phyloP scores from a whole-genome alignment of 192 early-diverging fungal species.

The Backusella mclennaniae region DNA sequence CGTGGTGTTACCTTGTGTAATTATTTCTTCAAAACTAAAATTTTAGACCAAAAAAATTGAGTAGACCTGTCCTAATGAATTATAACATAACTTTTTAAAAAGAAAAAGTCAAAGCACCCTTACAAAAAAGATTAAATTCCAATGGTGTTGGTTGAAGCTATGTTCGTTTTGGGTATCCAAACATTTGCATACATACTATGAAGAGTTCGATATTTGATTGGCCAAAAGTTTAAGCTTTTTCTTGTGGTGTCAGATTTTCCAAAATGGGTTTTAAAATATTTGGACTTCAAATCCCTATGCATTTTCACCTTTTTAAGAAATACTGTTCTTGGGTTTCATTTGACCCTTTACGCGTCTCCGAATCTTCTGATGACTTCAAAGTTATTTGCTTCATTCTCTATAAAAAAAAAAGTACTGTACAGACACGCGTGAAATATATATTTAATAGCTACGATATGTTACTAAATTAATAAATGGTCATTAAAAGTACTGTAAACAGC shows the following conservation, averaged over 20 bases:
- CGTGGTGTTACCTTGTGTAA: neutral
- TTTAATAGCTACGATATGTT: no score
- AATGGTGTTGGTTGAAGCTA: neutral
- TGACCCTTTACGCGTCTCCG: no score
- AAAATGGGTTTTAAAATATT: slow-evolving; percentile 3
- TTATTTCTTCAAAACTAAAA: neutral
- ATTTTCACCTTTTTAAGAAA: neutral
- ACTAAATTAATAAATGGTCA: no score
- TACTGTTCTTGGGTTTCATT: neutral
- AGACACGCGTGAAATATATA: no score
- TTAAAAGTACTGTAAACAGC: no score
- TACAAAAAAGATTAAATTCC: neutral
- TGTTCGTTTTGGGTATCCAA: neutral
- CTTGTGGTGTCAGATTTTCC: neutral
- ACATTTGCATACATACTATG: neutral
- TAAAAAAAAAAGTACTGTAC: no score
- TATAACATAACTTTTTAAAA: neutral
- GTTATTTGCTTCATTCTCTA: no score
- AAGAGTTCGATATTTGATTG: neutral
- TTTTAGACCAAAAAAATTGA: neutral
- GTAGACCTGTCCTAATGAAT: neutral
- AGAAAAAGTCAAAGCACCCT: neutral
- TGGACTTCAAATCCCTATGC: neutral
- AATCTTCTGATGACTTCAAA: no score
- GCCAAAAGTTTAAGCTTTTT: neutral